phyloP scores from a whole-genome alignment of 345 rosid genomes.

The Erodium maritimum region DNA sequence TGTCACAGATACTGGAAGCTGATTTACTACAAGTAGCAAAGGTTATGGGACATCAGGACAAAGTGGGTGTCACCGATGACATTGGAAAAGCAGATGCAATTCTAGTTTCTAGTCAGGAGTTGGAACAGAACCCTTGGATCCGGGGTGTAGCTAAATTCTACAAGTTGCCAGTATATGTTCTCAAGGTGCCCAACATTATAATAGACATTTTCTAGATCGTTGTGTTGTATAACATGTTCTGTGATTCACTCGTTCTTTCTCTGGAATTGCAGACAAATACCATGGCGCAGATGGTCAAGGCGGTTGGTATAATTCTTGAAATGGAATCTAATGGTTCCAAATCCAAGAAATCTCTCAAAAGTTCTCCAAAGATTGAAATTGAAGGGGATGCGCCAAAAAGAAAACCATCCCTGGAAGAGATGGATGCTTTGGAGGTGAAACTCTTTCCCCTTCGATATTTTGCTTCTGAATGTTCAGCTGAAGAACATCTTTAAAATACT shows the following conservation, averaged over 20 bases:
- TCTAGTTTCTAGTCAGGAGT: conserved; percentile 60
- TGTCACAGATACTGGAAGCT: conserved; percentile 59
- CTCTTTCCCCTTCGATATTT: conserved; percentile 6
- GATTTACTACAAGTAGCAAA: conserved; percentile 80
- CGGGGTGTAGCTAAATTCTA: conserved; percentile 79
- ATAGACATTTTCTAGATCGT: background rate
- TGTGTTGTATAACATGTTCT: background rate
- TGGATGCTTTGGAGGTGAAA: conserved; percentile 88
- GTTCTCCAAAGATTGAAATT: conserved; percentile 50
- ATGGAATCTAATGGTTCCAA: conserved; percentile 48
- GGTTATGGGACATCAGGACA: conserved; percentile 78
- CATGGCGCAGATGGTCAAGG: conserved; percentile 96
- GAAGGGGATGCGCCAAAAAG: conserved; percentile 78
- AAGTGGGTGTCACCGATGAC: conserved; percentile 66
- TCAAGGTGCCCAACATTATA: conserved; percentile 37
- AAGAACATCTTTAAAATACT: background rate
- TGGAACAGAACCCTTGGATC: conserved; percentile 75
- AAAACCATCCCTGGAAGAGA: conserved; percentile 89
- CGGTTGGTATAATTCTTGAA: conserved; percentile 76
- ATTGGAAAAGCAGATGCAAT: conserved; percentile 76
- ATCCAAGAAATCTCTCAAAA: conserved; percentile 22
- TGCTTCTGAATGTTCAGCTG: background rate
- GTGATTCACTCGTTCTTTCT: background rate
- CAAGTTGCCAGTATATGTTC: conserved; percentile 63
- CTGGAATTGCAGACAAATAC: conserved; percentile 63